These are phyloP conservation scores for Pseudogymnoascus sp. DNA, from an alignment of 2,329 filamentous ascomycete species.

Conservation along the genomic window DNA sequence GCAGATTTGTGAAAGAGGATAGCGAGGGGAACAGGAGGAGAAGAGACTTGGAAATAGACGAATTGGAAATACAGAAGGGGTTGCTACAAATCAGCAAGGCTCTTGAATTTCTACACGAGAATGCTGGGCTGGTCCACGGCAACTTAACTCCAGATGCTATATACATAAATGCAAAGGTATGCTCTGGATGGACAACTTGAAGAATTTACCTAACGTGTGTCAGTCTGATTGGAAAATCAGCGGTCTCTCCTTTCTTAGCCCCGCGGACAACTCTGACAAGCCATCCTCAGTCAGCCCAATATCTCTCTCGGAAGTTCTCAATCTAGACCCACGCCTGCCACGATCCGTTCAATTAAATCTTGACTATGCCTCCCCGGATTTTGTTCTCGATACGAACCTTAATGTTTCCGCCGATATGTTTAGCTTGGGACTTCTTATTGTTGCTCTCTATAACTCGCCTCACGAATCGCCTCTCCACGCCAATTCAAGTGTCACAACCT, in stretches of 20 bases:
- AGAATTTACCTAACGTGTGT: conserved; percentile 28
- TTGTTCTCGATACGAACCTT: conserved; percentile 82
- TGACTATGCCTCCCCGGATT: conserved; percentile 91
- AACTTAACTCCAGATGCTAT: conserved; percentile 92
- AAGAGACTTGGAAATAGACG: conserved; percentile 85
- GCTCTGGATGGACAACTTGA: neutral
- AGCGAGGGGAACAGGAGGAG: conserved; percentile 62
- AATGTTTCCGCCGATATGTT: conserved; percentile 85
- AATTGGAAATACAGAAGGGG: conserved; percentile 95
- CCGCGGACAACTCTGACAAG: conserved; percentile 65
- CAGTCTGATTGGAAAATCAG: conserved; percentile 97
- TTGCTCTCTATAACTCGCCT: conserved; percentile 90
- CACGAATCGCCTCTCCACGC: conserved; percentile 79
- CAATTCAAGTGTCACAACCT: conserved; percentile 70
- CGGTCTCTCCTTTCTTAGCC: conserved; percentile 81
- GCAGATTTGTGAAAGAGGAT: conserved; percentile 74
- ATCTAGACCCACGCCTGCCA: conserved; percentile 77
- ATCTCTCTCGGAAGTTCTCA: conserved; percentile 72
- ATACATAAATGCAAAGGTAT: conserved; percentile 83
- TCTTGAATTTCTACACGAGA: conserved; percentile 90
- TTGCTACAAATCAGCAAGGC: conserved; percentile 88
- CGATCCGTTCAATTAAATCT: conserved; percentile 77
- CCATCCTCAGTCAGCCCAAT: conserved; percentile 70
- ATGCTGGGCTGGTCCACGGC: conserved; percentile 84
- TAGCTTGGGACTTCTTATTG: conserved; percentile 77